Evolutionary conservation across 2,329 filamentous ascomycete genomes (phyloP).

Genomic region (Venturiaceae sp.): DNA sequence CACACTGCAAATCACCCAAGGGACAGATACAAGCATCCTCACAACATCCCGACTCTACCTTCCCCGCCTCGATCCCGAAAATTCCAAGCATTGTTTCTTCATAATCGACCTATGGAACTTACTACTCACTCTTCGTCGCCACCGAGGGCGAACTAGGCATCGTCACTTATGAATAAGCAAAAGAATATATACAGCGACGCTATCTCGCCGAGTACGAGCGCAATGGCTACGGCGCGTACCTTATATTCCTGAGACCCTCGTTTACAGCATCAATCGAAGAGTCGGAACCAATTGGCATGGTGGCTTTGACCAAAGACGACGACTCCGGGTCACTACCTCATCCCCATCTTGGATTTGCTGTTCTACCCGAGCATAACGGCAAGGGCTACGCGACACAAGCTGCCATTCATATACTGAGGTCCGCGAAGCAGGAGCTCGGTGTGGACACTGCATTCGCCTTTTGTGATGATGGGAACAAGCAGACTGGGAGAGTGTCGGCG

Average conservation of each 20-base stretch:
- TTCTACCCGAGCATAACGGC: not conserved
- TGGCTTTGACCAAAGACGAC: not conserved
- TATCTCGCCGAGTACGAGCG: not conserved
- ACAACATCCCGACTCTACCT: too few species aligned
- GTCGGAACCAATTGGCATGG: not conserved
- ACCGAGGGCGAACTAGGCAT: not conserved
- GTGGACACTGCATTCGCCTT: not conserved
- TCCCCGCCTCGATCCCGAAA: too few species aligned
- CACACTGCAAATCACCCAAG: too few species aligned
- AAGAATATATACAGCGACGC: not conserved
- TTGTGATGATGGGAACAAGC: too few species aligned
- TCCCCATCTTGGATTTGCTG: not conserved
- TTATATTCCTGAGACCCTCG: too few species aligned
- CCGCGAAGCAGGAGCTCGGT: not conserved
- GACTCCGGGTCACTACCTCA: not conserved
- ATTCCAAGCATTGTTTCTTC: too few species aligned
- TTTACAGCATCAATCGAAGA: not conserved
- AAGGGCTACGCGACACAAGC: not conserved
- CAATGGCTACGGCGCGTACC: not conserved
- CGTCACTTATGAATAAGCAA: not conserved
- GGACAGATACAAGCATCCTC: too few species aligned
- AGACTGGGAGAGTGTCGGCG: too few species aligned
- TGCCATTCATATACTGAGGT: not conserved
- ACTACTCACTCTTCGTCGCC: not conserved
- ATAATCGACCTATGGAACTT: not conserved